phyloP scores from a whole-genome alignment of 345 rosid genomes.

The Citrus hindsii region DNA sequence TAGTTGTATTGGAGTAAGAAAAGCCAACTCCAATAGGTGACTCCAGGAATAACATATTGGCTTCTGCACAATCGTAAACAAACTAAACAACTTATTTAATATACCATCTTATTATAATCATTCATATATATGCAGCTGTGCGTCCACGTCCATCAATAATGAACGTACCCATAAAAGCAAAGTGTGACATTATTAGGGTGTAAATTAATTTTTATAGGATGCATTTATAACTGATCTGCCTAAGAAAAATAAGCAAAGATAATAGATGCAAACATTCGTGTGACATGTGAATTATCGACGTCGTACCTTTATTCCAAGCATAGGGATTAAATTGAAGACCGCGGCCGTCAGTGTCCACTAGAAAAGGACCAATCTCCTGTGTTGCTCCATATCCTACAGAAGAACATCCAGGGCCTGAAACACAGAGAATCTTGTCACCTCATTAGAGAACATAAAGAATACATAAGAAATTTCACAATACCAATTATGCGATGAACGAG shows the following conservation, averaged over 20 bases:
- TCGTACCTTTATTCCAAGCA: slow-evolving; percentile 81
- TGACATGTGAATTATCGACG: slow-evolving; percentile 1
- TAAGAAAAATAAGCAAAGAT: slow-evolving; percentile 2
- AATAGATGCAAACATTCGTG: neutral
- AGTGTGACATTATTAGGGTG: neutral
- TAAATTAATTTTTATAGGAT: neutral
- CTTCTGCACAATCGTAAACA: slow-evolving; percentile 52
- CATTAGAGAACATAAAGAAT: slow-evolving; percentile 23
- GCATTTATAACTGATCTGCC: neutral
- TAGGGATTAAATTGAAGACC: slow-evolving; percentile 58
- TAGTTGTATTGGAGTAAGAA: slow-evolving; percentile 77
- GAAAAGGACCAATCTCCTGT: slow-evolving; percentile 95
- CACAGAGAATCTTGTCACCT: slow-evolving; percentile 45
- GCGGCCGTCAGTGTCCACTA: slow-evolving; percentile 62
- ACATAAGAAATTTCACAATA: neutral
- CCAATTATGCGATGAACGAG: neutral
- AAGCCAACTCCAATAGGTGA: slow-evolving; percentile 96
- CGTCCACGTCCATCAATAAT: neutral
- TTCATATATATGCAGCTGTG: slow-evolving; percentile 11
- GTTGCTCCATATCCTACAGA: slow-evolving; percentile 97
- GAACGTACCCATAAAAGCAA: neutral
- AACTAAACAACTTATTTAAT: slow-evolving; percentile 16
- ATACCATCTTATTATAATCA: neutral
- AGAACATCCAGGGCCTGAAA: slow-evolving; percentile 95
- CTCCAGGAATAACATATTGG: slow-evolving; percentile 86